phyloP scores from a whole-genome alignment of 345 rosid species.

The Raphanus raphanistrum region DNA sequence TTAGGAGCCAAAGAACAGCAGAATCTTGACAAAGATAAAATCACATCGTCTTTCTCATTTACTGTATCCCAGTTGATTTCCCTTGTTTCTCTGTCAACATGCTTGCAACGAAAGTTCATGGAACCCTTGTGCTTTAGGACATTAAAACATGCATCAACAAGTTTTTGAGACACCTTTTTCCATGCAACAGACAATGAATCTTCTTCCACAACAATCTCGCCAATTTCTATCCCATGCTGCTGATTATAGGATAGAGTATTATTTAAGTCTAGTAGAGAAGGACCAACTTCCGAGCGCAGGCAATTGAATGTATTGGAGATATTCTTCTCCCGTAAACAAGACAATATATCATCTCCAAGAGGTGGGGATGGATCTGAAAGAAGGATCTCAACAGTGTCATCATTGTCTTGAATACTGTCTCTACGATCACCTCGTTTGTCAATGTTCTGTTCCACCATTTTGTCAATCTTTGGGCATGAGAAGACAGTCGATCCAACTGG shows the following conservation, averaged over 20 bases:
- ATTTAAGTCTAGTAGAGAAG: slow-evolving; percentile 34
- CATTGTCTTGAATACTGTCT: slow-evolving; percentile 42
- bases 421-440: slow-evolving; percentile 36
- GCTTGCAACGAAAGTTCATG: slow-evolving; percentile 65
- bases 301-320: slow-evolving; percentile 29
- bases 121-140: slow-evolving; percentile 45
- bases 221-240: slow-evolving; percentile 55
- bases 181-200: slow-evolving; percentile 73
- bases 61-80: slow-evolving; percentile 41
- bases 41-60: slow-evolving; percentile 43
- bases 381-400: slow-evolving; percentile 56
- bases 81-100: slow-evolving; percentile 47
- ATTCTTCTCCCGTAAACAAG: slow-evolving; percentile 51
- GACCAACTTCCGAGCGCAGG: slow-evolving; percentile 39
- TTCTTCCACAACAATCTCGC: slow-evolving; percentile 76
- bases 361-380: slow-evolving; percentile 72
- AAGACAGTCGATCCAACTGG: slow-evolving; percentile 70
- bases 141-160: slow-evolving; percentile 58
- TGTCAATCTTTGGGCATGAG: slow-evolving; percentile 41
- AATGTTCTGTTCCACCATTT: slow-evolving; percentile 38
- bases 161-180: slow-evolving; percentile 62
- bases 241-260: slow-evolving; percentile 26
- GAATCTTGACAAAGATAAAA: slow-evolving; percentile 56
- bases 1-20: slow-evolving; percentile 50
- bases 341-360: slow-evolving; percentile 54